Evolutionary conservation across 768 basidiomycete species (phyloP).

Genomic region (Collybiopsis luxurians): DNA sequence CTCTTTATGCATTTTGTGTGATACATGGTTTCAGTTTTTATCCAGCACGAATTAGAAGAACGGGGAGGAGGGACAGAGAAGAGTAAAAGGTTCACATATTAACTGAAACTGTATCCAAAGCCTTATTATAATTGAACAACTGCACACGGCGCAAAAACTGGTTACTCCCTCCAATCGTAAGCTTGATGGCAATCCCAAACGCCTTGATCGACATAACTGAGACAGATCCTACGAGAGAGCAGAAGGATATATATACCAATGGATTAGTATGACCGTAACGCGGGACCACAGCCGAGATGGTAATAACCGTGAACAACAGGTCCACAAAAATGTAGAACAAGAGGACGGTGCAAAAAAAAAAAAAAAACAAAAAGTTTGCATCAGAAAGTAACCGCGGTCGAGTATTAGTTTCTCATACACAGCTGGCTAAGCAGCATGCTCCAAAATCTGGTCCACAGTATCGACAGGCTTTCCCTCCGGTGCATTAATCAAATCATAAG

Average conservation of each 20-base stretch:
- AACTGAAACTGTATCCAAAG: conserved; percentile 92
- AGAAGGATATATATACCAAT: conserved; percentile 92
- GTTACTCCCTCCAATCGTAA: conserved; percentile 90
- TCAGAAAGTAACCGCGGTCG: no score
- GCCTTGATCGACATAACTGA: conserved; percentile 99
- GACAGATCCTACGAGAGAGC: conserved; percentile 92
- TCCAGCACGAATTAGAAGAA: no score
- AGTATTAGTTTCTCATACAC: no score
- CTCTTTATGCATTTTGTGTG: background rate
- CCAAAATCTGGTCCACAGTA: conserved; percentile 91
- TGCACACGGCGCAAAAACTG: conserved; percentile 93
- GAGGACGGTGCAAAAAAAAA: no score
- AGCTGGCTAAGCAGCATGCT: conserved; percentile 90
- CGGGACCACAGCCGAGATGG: conserved; percentile 86
- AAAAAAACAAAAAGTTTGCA: no score
- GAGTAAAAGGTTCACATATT: conserved; percentile 72
- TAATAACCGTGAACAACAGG: conserved; percentile 74
- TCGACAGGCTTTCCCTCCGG: conserved; percentile 92
- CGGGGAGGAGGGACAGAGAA: no score
- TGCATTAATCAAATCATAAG: conserved; percentile 93
- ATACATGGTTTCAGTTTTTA: conserved; percentile 4
- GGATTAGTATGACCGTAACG: conserved; percentile 86
- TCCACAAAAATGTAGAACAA: conserved; percentile 87
- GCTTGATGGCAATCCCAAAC: conserved; percentile 94
- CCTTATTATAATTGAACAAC: conserved; percentile 95